These are phyloP conservation scores for Chlorophyllum brunneum DNA, from an alignment of 768 basidiomycete genomes.

Conservation along the genomic window DNA sequence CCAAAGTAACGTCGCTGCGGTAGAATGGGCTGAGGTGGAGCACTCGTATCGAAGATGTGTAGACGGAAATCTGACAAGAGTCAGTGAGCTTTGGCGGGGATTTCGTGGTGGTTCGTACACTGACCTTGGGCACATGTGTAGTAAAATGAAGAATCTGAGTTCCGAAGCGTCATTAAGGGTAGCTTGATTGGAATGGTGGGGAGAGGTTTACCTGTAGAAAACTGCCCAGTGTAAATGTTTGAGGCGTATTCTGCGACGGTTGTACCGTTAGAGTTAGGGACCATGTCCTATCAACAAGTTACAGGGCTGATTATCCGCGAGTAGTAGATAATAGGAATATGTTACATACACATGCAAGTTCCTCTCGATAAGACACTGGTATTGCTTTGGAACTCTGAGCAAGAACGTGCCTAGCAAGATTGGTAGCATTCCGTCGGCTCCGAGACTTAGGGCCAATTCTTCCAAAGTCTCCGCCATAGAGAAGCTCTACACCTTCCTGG, in stretches of 20 bases:
- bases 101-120: not conserved
- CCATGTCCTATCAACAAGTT: conserved; percentile 44
- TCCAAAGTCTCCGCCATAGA: conserved; percentile 81
- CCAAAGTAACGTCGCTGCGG: conserved; percentile 14
- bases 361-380: conserved; percentile 16
- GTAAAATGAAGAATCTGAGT: conserved; percentile 80
- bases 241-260: conserved; percentile 68
- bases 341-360: conserved; percentile 8
- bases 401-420: conserved; percentile 46
- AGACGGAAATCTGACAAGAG: conserved; percentile 71
- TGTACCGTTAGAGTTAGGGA: conserved; percentile 80
- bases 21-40: conserved; percentile 30
- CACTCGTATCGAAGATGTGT: conserved; percentile 80
- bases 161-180: conserved; percentile 1
- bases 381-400: conserved; percentile 34
- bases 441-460: conserved; percentile 48
- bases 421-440: conserved; percentile 30
- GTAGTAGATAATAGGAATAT: not conserved
- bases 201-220: conserved; percentile 53
- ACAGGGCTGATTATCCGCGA: not conserved
- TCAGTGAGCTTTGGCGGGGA: not conserved
- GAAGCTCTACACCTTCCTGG: conserved; percentile 56
- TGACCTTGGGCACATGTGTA: conserved; percentile 88
- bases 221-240: conserved; percentile 86
- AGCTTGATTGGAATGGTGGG: not conserved